phyloP scores from a whole-genome alignment of 768 basidiomycete genomes.

The Leucosporidium scottii region DNA sequence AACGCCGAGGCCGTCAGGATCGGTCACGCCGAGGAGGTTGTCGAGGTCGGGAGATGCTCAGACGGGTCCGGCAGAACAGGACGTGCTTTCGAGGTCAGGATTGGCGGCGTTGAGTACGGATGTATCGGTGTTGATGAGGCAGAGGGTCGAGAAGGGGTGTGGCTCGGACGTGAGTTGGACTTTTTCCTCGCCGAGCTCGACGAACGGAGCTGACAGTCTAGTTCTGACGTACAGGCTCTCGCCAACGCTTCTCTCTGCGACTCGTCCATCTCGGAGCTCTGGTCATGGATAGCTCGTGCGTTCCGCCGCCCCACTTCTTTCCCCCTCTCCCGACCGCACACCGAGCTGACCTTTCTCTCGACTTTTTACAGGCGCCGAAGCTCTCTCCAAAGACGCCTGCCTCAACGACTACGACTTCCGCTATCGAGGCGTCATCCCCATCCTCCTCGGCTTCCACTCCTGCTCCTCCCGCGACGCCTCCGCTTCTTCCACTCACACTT shows the following conservation, averaged over 20 bases:
- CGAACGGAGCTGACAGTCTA: neutral
- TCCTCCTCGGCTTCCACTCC: conserved; percentile 31
- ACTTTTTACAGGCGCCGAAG: conserved; percentile 16
- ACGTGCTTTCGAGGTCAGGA: neutral
- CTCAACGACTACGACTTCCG: conserved; percentile 34
- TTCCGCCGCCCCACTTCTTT: neutral
- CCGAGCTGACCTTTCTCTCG: neutral
- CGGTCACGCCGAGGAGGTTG: conserved; percentile 1
- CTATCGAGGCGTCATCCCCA: conserved; percentile 32
- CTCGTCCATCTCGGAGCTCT: conserved; percentile 17
- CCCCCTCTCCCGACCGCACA: neutral
- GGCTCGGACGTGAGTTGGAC: conserved; percentile 11
- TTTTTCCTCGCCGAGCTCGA: neutral
- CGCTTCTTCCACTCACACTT: neutral
- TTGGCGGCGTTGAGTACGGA: conserved; percentile 13
- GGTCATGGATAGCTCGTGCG: conserved; percentile 29
- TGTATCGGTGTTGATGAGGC: conserved; percentile 18
- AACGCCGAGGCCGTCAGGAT: conserved; percentile 16
- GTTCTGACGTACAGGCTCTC: neutral
- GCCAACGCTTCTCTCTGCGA: conserved; percentile 19
- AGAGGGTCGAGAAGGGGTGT: conserved; percentile 20
- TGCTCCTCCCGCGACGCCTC: neutral
- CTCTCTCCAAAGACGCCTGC: conserved; percentile 23
- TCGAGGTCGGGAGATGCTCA: neutral
- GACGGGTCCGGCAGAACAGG: neutral